Evolutionary conservation across 2,329 filamentous ascomycete species (phyloP), one percentile per base, ranked within the genome.

Genomic region (Pseudocercospora crystallina): DNA sequence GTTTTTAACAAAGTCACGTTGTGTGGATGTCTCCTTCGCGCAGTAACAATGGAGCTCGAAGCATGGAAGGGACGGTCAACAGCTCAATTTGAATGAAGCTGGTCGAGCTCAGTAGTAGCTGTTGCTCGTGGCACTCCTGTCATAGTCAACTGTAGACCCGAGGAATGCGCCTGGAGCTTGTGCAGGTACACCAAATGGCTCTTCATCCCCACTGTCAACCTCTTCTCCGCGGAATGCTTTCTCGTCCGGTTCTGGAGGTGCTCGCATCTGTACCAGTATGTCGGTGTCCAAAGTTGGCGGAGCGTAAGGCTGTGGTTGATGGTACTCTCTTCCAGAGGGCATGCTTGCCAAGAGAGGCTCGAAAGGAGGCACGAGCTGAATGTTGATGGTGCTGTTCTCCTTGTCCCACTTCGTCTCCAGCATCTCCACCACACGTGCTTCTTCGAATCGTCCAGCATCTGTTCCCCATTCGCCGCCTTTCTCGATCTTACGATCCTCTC

Each of bases 301-400:
- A 5, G 79, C 75, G 61, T 84, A 96, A 1, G 82, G 76, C 62
- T 85, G 85, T 32, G 89, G 74, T 0, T 76, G 80, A 58, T 95
- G 87, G 46, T 96, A 90, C 63, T 96, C 91, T 56, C 92, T 82
- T 1, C 92, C 92, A 1, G 88, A 92, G 0, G 94, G 92, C 74
- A 97, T 87, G 54, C 83, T 85, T 5, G 87, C 80, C 4, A 95
- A 71, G 8, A 96, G 73, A 0, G 87, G 81, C 11, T 84, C 85
- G 4, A 81, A 79, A 0, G 87, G 78, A 0, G 91, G 90, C 30
- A 97, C 80, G 1, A 76, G 49, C 67, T 96, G 90, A 0, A 90
- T 86, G 53, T 91, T 89, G 62, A 96, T 85, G 84, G 89, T 95
- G 69, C 96, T 90, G 65, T 99, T 99, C 71, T 90, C 83, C 73